Evolutionary conservation across 2,329 filamentous ascomycete genomes (phyloP).

Genomic region (Colletotrichum acutatum): DNA sequence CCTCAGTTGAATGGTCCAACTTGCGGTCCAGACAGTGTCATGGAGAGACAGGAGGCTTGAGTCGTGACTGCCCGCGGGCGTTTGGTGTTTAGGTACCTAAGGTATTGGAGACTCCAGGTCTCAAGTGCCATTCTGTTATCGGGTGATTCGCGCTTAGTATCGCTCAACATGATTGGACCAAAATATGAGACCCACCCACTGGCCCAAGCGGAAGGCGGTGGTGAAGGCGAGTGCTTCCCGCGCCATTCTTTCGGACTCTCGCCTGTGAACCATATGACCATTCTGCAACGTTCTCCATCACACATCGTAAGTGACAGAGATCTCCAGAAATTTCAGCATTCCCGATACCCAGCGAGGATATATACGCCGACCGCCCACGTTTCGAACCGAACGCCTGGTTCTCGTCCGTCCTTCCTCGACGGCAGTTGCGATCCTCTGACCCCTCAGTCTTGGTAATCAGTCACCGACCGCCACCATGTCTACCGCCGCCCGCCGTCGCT

Average conservation of each 20-base stretch:
- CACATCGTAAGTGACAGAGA: not conserved
- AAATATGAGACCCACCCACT: not conserved
- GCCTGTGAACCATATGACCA: not conserved
- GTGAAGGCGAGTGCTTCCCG: conserved; percentile 27
- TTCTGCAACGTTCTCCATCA: conserved; percentile 12
- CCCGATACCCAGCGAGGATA: not conserved
- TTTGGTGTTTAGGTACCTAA: not conserved
- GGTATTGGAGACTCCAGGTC: not conserved
- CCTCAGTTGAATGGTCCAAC: not conserved
- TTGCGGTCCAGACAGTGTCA: conserved; percentile 14
- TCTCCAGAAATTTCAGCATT: conserved; percentile 4
- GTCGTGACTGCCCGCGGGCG: not conserved
- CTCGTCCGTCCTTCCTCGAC: not conserved
- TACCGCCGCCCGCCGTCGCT: conserved; percentile 90
- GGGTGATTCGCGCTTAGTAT: conserved; percentile 28
- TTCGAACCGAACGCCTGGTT: not conserved
- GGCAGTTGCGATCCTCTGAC: conserved; percentile 4
- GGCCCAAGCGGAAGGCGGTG: conserved; percentile 34
- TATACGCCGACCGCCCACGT: not conserved
- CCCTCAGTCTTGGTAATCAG: conserved; percentile 23
- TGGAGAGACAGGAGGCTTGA: not conserved
- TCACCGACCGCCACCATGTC: conserved; percentile 65
- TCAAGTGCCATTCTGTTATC: conserved; percentile 17
- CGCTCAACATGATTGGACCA: conserved; percentile 9
- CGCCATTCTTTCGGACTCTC: conserved; percentile 21